phyloP scores from a whole-genome alignment of 2,329 filamentous ascomycete genomes.

The Lachnellula subtilissima region DNA sequence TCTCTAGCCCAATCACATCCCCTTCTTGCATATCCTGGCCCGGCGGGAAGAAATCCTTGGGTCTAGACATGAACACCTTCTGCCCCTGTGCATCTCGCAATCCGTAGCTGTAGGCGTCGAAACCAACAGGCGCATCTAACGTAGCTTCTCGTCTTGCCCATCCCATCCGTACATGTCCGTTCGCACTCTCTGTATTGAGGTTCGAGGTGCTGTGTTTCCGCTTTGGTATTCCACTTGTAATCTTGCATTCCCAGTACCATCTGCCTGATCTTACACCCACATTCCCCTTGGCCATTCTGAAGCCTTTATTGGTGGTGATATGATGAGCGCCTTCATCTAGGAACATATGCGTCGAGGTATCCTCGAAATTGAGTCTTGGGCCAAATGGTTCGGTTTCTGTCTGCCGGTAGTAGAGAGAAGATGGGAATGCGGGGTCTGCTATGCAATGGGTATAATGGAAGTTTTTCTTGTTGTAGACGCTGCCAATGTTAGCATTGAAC shows the following conservation, averaged over 20 bases:
- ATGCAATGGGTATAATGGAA: conserved; percentile 91
- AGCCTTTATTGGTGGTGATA: conserved; percentile 87
- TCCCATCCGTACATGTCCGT: conserved; percentile 72
- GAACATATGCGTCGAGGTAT: conserved; percentile 78
- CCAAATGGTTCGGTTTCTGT: conserved; percentile 81
- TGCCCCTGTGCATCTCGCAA: conserved; percentile 86
- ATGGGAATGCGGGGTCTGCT: conserved; percentile 80
- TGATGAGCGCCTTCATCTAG: conserved; percentile 72
- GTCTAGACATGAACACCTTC: conserved; percentile 87
- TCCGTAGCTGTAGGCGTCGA: conserved; percentile 90
- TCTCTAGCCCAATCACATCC: conserved; percentile 91
- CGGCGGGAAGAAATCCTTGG: conserved; percentile 80
- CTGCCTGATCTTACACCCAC: conserved; percentile 83
- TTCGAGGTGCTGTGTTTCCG: conserved; percentile 20
- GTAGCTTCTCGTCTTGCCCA: conserved; percentile 79
- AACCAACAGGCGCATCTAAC: conserved; percentile 77
- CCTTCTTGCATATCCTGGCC: conserved; percentile 79
- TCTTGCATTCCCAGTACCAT: conserved; percentile 91
- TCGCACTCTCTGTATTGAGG: conserved; percentile 16
- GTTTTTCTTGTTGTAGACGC: conserved; percentile 61
- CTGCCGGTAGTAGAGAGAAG: conserved; percentile 82
- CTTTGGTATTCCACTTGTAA: conserved; percentile 68
- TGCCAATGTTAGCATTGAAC: conserved; percentile 26
- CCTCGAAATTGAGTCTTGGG: conserved; percentile 86
- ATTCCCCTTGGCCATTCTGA: conserved; percentile 86